Evolutionary conservation across 305 asterid species (phyloP), one percentile per base, ranked within the genome.

Genomic region (Rubia balearica): DNA sequence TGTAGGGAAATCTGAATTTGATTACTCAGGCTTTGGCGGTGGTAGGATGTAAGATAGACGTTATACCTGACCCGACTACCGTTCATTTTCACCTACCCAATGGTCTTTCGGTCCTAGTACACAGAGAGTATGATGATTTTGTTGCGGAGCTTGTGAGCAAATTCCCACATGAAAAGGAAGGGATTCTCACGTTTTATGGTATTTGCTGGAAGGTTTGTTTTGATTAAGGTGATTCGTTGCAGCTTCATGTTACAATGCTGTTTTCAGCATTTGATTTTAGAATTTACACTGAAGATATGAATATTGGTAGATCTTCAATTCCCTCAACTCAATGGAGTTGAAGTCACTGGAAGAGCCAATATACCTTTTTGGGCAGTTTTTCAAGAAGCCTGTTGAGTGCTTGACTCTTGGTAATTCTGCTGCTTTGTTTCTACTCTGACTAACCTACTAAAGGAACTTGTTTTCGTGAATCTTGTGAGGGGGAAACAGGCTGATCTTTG

Each of bases 131-230:
- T 73, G 74, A 61, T 60, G 89, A 95, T 68, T 95, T 95, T 76
- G 53, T 89, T 76, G 75, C 86, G 17, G 97, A 91, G 79, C 92
- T 95, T 59, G 86, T 88, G 56, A 43, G 86, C 73, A 95, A 82
- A 81, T 94, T 94, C 71, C 98, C 99, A 21, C 96, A 88, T 66
- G 99, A 94, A 81, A 88, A 78, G 75, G 90, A 89, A 73, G 98
- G 99, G 76, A 91, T 91, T 76, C 88, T 84, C 76, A 81, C 83
- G 69, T 94, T 94, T 79, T 94, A 94, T 30, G 82, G 92, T 27
- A 86, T 68, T 81, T 94, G 99, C 86, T 94, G 99, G 99, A 90
- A 94, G 99, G 99, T 91, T 81, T 77, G 95, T 91, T 72, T 80
- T 75, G 62, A 71, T 87, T 79, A 77, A 79, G 89, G 83, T 79